Conservation (phyloP, 306 rosid species). For the Castanea mollissima region DNA sequence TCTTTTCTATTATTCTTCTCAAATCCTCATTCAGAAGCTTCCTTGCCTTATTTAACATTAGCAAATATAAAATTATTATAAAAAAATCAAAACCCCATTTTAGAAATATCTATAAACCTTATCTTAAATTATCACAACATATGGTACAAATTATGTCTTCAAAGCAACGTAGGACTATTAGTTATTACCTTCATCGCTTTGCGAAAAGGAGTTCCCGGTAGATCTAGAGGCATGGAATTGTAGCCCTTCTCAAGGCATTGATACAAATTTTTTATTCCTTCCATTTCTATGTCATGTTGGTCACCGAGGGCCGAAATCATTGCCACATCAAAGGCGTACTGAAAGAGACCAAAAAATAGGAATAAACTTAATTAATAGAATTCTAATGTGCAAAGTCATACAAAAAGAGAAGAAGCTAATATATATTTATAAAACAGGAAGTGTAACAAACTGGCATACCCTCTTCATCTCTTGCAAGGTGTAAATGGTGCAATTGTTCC, state of each 20-base stretch:
- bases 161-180: background rate
- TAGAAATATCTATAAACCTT: too few relatives aligned
- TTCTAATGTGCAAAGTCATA: slow-evolving; percentile 5
- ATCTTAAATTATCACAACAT: too few relatives aligned
- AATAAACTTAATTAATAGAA: slow-evolving; percentile 3
- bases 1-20: slow-evolving; percentile 53
- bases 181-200: slow-evolving; percentile 67
- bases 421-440: too few relatives aligned
- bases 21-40: slow-evolving; percentile 56
- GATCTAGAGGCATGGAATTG: slow-evolving; percentile 72
- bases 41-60: slow-evolving; percentile 61
- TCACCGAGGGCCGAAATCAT: slow-evolving; percentile 71
- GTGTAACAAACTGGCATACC: slow-evolving; percentile 30
- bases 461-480: slow-evolving; percentile 85
- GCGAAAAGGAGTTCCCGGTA: slow-evolving; percentile 71
- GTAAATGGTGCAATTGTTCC: slow-evolving; percentile 55
- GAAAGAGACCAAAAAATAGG: background rate
- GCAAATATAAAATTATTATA: background rate
- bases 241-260: slow-evolving; percentile 76
- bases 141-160: background rate
- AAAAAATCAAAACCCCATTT: background rate
- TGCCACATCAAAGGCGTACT: slow-evolving; percentile 94
- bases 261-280: slow-evolving; percentile 61
- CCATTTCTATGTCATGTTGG: slow-evolving; percentile 51
- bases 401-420: background rate